Evolutionary conservation across 768 basidiomycete species (phyloP).

Genomic region (Russula ochroleuca): DNA sequence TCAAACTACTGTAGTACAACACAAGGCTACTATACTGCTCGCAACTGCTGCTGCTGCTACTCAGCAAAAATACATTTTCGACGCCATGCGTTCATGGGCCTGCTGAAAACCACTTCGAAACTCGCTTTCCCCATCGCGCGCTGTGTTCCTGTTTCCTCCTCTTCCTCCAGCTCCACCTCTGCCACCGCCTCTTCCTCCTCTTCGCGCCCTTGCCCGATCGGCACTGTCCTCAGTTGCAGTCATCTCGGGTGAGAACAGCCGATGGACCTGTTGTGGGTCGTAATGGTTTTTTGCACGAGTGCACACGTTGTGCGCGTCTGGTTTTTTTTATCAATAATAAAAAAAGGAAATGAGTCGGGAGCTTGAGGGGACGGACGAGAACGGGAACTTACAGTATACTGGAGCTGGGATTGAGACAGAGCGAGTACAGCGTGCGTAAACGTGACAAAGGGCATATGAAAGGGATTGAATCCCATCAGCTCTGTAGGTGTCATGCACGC

Average conservation of each 20-base stretch:
- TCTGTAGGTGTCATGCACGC: conserved; percentile 33
- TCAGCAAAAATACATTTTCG: no score
- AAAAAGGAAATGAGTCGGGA: neutral
- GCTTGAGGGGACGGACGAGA: neutral
- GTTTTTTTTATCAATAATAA: conserved; percentile 33
- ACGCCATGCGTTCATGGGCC: conserved; percentile 38
- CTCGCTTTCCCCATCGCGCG: neutral
- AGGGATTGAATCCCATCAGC: conserved; percentile 63
- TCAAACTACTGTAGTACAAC: neutral
- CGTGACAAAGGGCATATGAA: conserved; percentile 72
- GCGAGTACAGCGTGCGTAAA: conserved; percentile 76
- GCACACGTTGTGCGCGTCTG: conserved; percentile 71
- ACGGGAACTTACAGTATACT: conserved; percentile 57
- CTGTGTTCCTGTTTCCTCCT: neutral
- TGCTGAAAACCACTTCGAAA: conserved; percentile 48
- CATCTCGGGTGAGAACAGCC: conserved; percentile 45
- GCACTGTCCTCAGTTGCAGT: conserved; percentile 35
- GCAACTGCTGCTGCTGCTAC: no score
- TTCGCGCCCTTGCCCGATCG: conserved; percentile 27
- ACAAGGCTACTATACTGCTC: neutral
- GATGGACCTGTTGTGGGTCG: conserved; percentile 49
- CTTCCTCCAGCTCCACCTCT: no score
- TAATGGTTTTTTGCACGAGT: conserved; percentile 76
- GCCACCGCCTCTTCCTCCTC: neutral
- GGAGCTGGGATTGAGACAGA: conserved; percentile 80